Conservation (phyloP, 1,284 basidiomycete genomes). For the Moesziomyces globuligerus region DNA sequence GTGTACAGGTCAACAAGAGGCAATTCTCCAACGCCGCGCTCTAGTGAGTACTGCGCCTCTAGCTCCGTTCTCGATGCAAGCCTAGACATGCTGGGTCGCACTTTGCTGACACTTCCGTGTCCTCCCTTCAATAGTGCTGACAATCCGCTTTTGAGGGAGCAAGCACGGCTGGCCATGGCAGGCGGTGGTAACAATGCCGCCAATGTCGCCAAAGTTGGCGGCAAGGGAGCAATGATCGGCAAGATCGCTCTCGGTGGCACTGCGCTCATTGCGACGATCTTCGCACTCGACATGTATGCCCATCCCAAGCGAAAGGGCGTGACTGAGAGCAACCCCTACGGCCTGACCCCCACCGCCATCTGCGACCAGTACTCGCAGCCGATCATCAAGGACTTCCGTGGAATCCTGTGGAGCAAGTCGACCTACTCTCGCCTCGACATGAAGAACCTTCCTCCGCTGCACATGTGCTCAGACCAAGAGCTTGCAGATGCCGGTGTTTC, state of each 20-base stretch:
- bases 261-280: conserved; percentile 3
- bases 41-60: conserved; percentile 10
- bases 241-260: conserved; percentile 9
- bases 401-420: conserved; percentile 33
- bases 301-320: conserved; percentile 20
- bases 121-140: conserved; percentile 2
- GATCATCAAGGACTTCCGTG: conserved; percentile 22
- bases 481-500: neutral
- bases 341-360: conserved; percentile 7
- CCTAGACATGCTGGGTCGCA: neutral
- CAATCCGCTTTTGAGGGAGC: conserved; percentile 14
- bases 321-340: conserved; percentile 27
- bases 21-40: conserved; percentile 3
- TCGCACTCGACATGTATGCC: conserved; percentile 15
- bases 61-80: too few relatives aligned
- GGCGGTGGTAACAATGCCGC: neutral
- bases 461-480: conserved; percentile 12
- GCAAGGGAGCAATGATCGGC: neutral
- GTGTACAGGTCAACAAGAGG: conserved; percentile 18
- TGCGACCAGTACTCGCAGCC: conserved; percentile 24
- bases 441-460: conserved; percentile 12
- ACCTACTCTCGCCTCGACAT: conserved; percentile 15
- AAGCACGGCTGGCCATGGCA: conserved; percentile 8
- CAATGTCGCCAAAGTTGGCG: neutral
- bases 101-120: neutral